Evolutionary conservation across 306 rosid species (phyloP).

Genomic region (Castanea sativa): DNA sequence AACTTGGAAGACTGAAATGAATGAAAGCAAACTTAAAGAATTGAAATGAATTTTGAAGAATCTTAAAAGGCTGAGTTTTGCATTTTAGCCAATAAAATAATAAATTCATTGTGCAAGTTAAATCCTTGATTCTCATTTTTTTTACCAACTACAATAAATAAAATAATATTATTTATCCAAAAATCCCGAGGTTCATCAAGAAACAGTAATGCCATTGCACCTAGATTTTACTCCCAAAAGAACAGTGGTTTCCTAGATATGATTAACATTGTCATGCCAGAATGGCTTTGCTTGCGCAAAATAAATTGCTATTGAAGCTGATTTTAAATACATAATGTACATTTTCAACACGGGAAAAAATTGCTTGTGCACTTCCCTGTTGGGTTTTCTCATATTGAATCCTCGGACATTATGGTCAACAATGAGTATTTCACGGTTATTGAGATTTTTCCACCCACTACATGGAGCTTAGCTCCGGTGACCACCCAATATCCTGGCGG

Average conservation of each 20-base stretch:
- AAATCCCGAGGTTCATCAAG: neutral
- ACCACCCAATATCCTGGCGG: constrained; percentile 94
- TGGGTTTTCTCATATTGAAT: constrained; percentile 27
- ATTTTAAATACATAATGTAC: constrained; percentile 25
- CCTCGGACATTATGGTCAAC: constrained; percentile 70
- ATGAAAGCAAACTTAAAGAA: no score
- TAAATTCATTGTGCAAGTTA: no score
- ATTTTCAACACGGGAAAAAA: constrained; percentile 33
- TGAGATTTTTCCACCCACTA: constrained; percentile 63
- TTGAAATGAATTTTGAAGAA: no score
- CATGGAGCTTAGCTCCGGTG: constrained; percentile 78
- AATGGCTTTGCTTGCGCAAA: constrained; percentile 2
- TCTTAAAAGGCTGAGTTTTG: no score
- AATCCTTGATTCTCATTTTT: no score
- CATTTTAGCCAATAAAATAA: no score
- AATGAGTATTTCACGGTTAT: constrained; percentile 77
- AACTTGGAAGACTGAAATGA: no score
- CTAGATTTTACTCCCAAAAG: neutral
- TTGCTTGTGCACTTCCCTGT: neutral
- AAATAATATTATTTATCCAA: no score
- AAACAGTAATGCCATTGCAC: neutral
- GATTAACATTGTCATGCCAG: neutral
- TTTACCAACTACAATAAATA: no score
- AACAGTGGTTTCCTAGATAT: neutral
- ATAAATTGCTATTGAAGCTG: neutral